These are phyloP conservation scores for Lepidium aucheri DNA, from an alignment of 345 rosid species.

Conservation along the genomic window DNA sequence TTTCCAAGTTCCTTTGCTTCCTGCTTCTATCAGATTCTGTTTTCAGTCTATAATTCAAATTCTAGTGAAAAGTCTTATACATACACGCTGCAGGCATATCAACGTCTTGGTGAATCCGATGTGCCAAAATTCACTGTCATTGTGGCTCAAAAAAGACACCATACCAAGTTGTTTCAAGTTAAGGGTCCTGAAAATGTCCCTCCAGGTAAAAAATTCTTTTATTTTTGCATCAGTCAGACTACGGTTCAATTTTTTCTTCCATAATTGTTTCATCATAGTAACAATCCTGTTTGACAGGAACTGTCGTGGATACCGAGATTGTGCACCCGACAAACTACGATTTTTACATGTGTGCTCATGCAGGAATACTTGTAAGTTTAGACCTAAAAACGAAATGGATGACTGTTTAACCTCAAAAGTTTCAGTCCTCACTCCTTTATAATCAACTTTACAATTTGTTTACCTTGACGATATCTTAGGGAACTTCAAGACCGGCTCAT, in stretches of 20 bases:
- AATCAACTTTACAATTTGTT: neutral
- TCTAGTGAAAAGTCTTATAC: neutral
- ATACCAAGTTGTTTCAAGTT: slow-evolving; percentile 68
- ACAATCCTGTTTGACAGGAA: slow-evolving; percentile 36
- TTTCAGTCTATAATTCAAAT: neutral
- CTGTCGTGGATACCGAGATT: slow-evolving; percentile 73
- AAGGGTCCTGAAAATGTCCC: slow-evolving; percentile 71
- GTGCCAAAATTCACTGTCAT: slow-evolving; percentile 80
- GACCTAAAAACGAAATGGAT: neutral
- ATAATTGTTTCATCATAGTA: neutral
- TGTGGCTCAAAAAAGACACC: slow-evolving; percentile 86
- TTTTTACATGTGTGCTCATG: slow-evolving; percentile 89
- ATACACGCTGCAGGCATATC: slow-evolving; percentile 53
- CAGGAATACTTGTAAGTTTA: slow-evolving; percentile 60
- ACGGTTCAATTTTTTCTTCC: neutral
- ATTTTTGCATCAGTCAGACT: neutral
- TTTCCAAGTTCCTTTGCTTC: neutral
- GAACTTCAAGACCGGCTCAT: slow-evolving; percentile 90
- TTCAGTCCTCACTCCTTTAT: neutral
- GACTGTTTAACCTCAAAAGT: neutral
- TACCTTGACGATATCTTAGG: slow-evolving; percentile 28
- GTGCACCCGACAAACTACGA: slow-evolving; percentile 82
- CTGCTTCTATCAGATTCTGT: slow-evolving; percentile 5
- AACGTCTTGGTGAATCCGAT: slow-evolving; percentile 52
- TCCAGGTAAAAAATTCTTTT: slow-evolving; percentile 41